Percentiles rank a stretch among this genome's conserved stretches.
Conservation (phyloP, 805 yeast species). For the Zygoascus flipseniorum region DNA sequence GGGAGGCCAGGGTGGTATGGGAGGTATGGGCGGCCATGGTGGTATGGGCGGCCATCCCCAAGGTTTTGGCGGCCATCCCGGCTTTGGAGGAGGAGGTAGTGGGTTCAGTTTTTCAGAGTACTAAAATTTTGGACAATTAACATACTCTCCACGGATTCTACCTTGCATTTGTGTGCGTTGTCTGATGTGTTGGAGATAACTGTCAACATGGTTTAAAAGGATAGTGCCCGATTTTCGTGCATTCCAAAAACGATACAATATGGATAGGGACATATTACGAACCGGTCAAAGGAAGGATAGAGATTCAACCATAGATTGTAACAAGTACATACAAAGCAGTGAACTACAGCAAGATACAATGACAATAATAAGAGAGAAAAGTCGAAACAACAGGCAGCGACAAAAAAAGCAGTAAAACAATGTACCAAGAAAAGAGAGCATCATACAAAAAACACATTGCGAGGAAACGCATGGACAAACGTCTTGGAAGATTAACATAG, state of each 20-base stretch:
- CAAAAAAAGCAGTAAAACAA: neutral
- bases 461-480: no score
- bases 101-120: constrained; percentile 2
- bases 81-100: constrained; percentile 9
- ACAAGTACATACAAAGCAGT: neutral
- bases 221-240: no score
- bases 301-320: neutral
- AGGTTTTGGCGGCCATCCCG: constrained; percentile 5
- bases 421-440: neutral
- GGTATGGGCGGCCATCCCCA: neutral
- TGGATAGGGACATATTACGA: no score
- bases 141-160: no score
- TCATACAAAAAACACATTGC: no score
- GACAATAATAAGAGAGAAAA: neutral
- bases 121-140: neutral
- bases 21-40: neutral
- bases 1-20: neutral
- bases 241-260: no score
- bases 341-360: neutral
- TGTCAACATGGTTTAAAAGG: no score
- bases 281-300: no score
- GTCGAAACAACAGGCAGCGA: neutral
- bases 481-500: no score
- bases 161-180: no score
- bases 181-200: no score